Conservation (phyloP, 768 basidiomycete genomes). For the Russula abietina region DNA sequence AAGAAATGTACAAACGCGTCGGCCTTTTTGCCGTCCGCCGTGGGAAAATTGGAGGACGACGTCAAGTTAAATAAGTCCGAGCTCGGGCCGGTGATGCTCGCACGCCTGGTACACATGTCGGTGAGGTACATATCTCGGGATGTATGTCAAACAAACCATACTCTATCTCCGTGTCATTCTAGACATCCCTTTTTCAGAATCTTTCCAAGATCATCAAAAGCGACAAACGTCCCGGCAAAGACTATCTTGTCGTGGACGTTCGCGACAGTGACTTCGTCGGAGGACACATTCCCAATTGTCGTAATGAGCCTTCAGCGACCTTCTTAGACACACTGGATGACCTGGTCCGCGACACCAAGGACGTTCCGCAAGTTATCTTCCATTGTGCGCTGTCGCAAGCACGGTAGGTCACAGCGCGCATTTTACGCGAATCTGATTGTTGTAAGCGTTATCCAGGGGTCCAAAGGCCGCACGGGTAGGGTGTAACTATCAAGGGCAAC, state of each 20-base stretch:
- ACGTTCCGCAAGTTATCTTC: constrained; percentile 61
- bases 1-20: constrained; percentile 19
- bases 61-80: not conserved
- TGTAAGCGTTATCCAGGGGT: constrained; percentile 41
- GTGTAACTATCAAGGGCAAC: constrained; percentile 21
- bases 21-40: not conserved
- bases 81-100: not conserved
- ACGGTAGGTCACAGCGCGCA: constrained; percentile 44
- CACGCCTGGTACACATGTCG: constrained; percentile 23
- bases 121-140: constrained; percentile 39
- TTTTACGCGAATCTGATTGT: constrained; percentile 1
- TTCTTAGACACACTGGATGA: constrained; percentile 54
- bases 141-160: constrained; percentile 28
- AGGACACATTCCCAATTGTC: constrained; percentile 66
- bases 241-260: constrained; percentile 77
- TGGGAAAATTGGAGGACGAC: not conserved
- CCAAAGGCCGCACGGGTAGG: constrained; percentile 69
- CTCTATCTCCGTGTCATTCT: not conserved
- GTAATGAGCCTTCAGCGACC: constrained; percentile 55
- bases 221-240: constrained; percentile 50
- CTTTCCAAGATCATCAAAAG: constrained; percentile 65
- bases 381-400: constrained; percentile 75
- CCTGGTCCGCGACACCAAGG: constrained; percentile 55
- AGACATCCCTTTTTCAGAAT: constrained; percentile 41
- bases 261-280: constrained; percentile 77